Percentiles rank a stretch among this genome's conserved stretches.
These are phyloP conservation scores for Smithsoniella earleae DNA, from an alignment of 163 green algal species.

Conservation along the genomic window DNA sequence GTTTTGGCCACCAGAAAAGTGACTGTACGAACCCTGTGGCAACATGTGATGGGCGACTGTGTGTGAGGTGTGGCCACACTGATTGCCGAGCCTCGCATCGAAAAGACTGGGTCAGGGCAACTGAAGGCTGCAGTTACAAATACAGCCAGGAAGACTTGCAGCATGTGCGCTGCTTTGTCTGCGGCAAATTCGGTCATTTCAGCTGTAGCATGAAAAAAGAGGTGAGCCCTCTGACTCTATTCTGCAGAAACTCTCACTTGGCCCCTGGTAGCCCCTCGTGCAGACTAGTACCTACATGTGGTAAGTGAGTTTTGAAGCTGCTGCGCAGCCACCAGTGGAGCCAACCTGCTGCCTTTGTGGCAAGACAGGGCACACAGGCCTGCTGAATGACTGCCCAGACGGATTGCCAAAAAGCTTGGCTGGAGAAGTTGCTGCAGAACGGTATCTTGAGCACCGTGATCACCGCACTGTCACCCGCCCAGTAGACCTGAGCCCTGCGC, in stretches of 20 bases:
- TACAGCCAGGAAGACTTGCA: background rate
- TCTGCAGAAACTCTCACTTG: too few species aligned
- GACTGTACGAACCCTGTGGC: background rate
- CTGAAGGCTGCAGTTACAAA: background rate
- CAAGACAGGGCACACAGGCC: background rate
- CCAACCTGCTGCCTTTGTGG: constrained; percentile 30
- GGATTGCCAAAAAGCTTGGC: background rate
- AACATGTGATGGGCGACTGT: background rate
- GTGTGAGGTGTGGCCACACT: background rate
- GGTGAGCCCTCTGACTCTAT: too few species aligned
- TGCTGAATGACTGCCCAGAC: constrained; percentile 10
- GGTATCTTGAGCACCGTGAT: too few species aligned
- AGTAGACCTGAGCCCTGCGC: too few species aligned
- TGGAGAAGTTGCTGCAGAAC: background rate
- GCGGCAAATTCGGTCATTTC: constrained; percentile 8
- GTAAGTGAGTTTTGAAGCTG: too few species aligned
- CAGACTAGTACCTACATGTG: too few species aligned
- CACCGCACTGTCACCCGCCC: too few species aligned
- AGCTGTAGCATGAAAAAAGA: background rate
- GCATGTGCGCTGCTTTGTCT: constrained; percentile 28
- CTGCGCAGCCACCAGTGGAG: background rate
- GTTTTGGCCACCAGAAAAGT: background rate
- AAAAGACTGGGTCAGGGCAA: background rate
- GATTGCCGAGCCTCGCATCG: background rate
- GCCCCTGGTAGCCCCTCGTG: too few species aligned